Base-by-base conservation (phyloP, 2,329 filamentous ascomycete genomes). In the Mariannaea sp. region DNA sequence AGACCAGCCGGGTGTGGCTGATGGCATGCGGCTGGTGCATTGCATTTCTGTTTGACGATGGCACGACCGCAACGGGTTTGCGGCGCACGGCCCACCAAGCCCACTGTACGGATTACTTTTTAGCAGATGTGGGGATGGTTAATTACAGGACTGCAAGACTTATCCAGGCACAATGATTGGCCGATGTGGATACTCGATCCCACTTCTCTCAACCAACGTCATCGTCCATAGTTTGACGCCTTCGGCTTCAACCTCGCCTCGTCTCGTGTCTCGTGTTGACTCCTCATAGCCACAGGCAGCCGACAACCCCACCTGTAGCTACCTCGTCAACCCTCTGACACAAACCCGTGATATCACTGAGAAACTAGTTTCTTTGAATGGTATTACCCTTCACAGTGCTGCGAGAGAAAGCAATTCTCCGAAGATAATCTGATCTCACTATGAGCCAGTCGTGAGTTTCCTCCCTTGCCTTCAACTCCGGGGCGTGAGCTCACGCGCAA, bases 391-490 rank as follows among this genome's bases (percentile, higher is more conserved):
- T 17, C 17, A 17, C 46, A 19, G 41, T 13, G 14, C 39, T 9
- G 13, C 41, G 29, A 60, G 45, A 52, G 41, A n/a, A n/a, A 56
- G 55, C 47, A 30, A n/a, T 39, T 43, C 44, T 55, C 41, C 16
- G 16, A 57, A 48, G 49, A 54, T 45, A 16, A 29, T 48, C 36
- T 49, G 44, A 55, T 48, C 36, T 49, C 47, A 55, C 13, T 39
- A 65, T 65, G 63, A 65, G 42, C 43, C 54, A 50, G 51, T 41
- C 57, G 63, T 65, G 56, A 65, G 63, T 65, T 16, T 49, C 48
- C 19, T 49, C 48, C 55, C 55, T 57, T 33, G 44, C 51, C 49
- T 55, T 49, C 36, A 26, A n/a, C 22, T 24, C 22, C 14, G 9
- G n/a, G n/a, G n/a, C n/a, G n/a, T n/a, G n/a, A n/a, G n/a, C n/a